Conservation (phyloP, 495 filamentous ascomycete genomes). For the Penicillium coffeae region DNA sequence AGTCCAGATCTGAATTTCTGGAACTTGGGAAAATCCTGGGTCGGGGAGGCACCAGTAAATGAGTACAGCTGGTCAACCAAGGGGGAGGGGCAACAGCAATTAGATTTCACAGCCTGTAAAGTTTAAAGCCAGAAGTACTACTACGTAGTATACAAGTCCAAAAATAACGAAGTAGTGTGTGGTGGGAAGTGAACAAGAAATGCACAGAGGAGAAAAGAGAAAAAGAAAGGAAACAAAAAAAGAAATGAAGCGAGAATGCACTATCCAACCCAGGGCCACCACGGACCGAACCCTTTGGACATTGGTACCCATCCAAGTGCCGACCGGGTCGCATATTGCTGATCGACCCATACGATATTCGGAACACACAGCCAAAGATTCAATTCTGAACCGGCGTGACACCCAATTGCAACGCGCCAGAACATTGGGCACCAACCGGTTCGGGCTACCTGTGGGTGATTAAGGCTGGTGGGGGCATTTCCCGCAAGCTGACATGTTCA, state of each 20-base stretch:
- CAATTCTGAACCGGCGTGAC: constrained; percentile 20
- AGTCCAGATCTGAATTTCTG: constrained; percentile 22
- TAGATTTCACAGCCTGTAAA: neutral
- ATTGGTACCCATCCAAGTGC: constrained; percentile 28
- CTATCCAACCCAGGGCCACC: constrained; percentile 3
- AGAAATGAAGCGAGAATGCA: constrained; percentile 6
- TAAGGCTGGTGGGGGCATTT: constrained; percentile 19
- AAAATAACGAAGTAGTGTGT: neutral
- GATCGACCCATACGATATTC: constrained; percentile 22
- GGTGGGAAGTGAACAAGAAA: neutral
- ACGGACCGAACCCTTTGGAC: constrained; percentile 29
- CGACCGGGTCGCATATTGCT: constrained; percentile 14
- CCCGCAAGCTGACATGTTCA: constrained; percentile 37
- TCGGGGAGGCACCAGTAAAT: neutral
- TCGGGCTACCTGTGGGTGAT: constrained; percentile 14
- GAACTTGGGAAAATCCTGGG: constrained; percentile 3
- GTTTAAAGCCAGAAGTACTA: neutral
- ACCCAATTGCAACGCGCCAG: constrained; percentile 32
- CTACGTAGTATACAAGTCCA: neutral
- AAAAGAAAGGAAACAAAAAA: constrained; percentile 4
- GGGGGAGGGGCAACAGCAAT: constrained; percentile 5
- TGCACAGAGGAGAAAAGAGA: neutral
- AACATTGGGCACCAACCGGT: constrained; percentile 44
- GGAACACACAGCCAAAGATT: constrained; percentile 21
- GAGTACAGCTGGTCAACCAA: neutral